Conservation (phyloP, 306 rosid species). For the Prunus mongolica region DNA sequence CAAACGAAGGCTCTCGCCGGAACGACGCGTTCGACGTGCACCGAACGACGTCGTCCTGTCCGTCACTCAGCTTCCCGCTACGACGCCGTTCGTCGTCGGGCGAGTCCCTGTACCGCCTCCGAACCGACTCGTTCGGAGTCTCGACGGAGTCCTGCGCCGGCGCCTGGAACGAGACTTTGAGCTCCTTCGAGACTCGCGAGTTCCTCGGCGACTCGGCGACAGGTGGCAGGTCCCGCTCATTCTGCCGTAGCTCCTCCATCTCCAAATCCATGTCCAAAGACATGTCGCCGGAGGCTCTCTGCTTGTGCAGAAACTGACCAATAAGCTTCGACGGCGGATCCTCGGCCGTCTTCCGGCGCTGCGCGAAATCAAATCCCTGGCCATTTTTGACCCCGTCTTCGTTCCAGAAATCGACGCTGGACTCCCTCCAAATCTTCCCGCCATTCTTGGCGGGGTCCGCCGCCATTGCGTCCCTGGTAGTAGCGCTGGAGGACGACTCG, state of each 20-base stretch:
- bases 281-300: conserved; percentile 66
- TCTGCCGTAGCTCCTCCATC: conserved; percentile 67
- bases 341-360: background rate
- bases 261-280: conserved; percentile 90
- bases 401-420: conserved; percentile 60
- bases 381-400: background rate
- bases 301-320: conserved; percentile 63
- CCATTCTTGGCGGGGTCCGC: background rate
- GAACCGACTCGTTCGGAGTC: conserved; percentile 22
- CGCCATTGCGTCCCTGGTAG: background rate
- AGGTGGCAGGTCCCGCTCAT: conserved; percentile 34
- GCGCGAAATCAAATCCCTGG: conserved; percentile 44
- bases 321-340: conserved; percentile 87
- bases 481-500: conserved; percentile 1
- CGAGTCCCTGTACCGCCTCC: conserved; percentile 51
- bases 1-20: conserved; percentile 45
- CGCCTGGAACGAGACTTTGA: conserved; percentile 59
- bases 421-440: conserved; percentile 44
- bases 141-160: conserved; percentile 20
- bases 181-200: conserved; percentile 40
- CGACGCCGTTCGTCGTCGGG: conserved; percentile 11
- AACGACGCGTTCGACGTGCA: conserved; percentile 73
- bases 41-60: conserved; percentile 49
- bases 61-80: background rate
- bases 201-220: conserved; percentile 52